Percentiles rank a stretch among this genome's conserved stretches.
These are phyloP conservation scores for Quercus alba DNA, from an alignment of 306 rosid genomes.

Conservation along the genomic window DNA sequence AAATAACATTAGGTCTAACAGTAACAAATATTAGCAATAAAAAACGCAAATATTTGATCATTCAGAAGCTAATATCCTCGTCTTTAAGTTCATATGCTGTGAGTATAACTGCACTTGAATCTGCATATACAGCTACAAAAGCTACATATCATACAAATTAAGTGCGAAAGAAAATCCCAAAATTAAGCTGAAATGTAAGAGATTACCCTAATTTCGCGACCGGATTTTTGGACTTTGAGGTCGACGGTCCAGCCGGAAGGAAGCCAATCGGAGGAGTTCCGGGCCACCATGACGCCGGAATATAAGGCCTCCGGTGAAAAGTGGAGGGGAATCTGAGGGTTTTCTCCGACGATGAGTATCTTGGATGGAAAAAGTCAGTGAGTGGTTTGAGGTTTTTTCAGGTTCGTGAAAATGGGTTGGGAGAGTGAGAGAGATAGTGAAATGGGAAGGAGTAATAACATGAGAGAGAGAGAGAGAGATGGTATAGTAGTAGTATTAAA, in stretches of 20 bases:
- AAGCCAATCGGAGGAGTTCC: conserved; percentile 42
- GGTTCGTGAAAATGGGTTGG: not conserved
- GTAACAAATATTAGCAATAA: no score
- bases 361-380: not conserved
- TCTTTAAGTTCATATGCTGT: not conserved
- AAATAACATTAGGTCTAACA: not conserved
- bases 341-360: not conserved
- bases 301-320: not conserved
- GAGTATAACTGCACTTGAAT: not conserved
- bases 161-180: not conserved
- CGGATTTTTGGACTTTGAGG: conserved; percentile 33
- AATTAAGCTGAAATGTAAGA: not conserved
- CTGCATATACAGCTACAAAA: not conserved
- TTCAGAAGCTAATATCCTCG: not conserved
- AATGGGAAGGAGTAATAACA: not conserved
- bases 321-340: conserved; percentile 19
- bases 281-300: conserved; percentile 23
- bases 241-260: conserved; percentile 50
- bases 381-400: not conserved
- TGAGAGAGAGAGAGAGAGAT: no score
- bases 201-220: conserved; percentile 45
- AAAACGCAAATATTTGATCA: not conserved
- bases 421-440: not conserved
- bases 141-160: not conserved
- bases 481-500: not conserved